These are phyloP conservation scores for Stemphylium lycopersici DNA, from an alignment of 2,329 filamentous ascomycete genomes.

Conservation along the genomic window DNA sequence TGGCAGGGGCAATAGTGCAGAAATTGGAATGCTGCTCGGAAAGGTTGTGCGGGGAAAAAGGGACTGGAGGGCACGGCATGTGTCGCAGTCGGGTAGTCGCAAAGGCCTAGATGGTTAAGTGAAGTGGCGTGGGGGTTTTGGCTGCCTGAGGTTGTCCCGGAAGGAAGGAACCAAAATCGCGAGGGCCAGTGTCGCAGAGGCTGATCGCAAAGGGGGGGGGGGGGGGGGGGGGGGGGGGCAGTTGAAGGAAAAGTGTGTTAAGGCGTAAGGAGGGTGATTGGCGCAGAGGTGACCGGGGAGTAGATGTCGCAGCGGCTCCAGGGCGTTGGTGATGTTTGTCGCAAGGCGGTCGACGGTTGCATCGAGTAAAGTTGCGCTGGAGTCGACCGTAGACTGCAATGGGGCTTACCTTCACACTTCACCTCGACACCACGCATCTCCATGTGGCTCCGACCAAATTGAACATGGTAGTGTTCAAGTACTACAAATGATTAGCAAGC, in stretches of 20 bases:
- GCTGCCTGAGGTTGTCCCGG: background rate
- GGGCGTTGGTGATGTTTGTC: conserved; percentile 1
- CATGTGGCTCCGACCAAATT: conserved; percentile 10
- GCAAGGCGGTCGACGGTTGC: conserved; percentile 7
- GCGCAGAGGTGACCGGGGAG: background rate
- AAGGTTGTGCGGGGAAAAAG: background rate
- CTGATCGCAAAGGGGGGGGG: background rate
- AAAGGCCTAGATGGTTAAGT: background rate
- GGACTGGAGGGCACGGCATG: background rate
- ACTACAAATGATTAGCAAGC: conserved; percentile 30
- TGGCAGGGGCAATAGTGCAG: background rate
- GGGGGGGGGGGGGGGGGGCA: too few relatives aligned
- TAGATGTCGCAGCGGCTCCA: background rate
- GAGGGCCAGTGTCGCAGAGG: conserved; percentile 4
- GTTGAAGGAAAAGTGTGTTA: too few relatives aligned
- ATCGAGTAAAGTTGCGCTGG: conserved; percentile 8
- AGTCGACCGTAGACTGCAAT: conserved; percentile 7
- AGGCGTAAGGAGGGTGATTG: background rate
- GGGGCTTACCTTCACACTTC: conserved; percentile 26
- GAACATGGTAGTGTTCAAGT: conserved; percentile 16
- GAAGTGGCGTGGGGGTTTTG: background rate
- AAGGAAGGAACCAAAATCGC: background rate
- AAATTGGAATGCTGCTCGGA: background rate
- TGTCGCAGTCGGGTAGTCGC: conserved; percentile 2
- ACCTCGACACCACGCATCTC: conserved; percentile 26